These are phyloP conservation scores for Wallacemonas sp. DNA, from an alignment of 208 protist species.

Conservation along the genomic window DNA sequence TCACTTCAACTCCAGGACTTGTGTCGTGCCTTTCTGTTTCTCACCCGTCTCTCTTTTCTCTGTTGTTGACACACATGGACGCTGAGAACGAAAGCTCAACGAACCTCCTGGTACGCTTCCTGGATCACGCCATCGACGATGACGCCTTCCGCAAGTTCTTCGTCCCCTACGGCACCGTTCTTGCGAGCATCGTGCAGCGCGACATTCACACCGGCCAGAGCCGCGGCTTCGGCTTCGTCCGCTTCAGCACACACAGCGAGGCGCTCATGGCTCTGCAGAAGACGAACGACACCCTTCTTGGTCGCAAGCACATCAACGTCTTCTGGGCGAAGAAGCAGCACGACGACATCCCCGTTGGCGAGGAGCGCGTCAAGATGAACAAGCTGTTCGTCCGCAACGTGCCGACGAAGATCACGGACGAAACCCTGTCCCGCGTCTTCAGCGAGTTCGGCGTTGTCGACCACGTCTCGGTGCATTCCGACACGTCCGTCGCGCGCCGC, in stretches of 20 bases:
- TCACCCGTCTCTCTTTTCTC: not conserved
- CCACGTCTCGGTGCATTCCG: slow-evolving; percentile 29
- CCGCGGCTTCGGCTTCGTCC: slow-evolving; percentile 46
- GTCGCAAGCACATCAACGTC: slow-evolving; percentile 25
- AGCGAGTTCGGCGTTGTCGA: slow-evolving; percentile 24
- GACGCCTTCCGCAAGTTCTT: slow-evolving; percentile 30
- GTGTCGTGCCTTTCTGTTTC: not conserved
- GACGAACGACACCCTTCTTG: slow-evolving; percentile 16
- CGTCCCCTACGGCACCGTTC: slow-evolving; percentile 28
- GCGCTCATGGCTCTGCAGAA: slow-evolving; percentile 23
- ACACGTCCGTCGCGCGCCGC: slow-evolving; percentile 21
- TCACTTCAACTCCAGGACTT: no score
- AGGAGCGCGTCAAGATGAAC: slow-evolving; percentile 33
- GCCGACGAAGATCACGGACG: slow-evolving; percentile 29
- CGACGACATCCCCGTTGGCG: slow-evolving; percentile 30
- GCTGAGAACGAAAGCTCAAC: slow-evolving; percentile 32
- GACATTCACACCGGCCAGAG: slow-evolving; percentile 54
- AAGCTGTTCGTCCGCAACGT: slow-evolving; percentile 65
- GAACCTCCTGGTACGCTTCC: slow-evolving; percentile 48
- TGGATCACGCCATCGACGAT: slow-evolving; percentile 38
- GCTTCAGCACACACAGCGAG: slow-evolving; percentile 25
- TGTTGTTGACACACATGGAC: not conserved
- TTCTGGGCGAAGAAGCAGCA: slow-evolving; percentile 41
- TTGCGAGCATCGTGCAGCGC: slow-evolving; percentile 48
- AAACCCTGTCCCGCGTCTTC: slow-evolving; percentile 17